A percentile compares a stretch with the other conserved stretches of the same genome.
These are phyloP conservation scores for Penicillium sp. DNA, from an alignment of 2,329 filamentous ascomycete genomes.

Conservation along the genomic window DNA sequence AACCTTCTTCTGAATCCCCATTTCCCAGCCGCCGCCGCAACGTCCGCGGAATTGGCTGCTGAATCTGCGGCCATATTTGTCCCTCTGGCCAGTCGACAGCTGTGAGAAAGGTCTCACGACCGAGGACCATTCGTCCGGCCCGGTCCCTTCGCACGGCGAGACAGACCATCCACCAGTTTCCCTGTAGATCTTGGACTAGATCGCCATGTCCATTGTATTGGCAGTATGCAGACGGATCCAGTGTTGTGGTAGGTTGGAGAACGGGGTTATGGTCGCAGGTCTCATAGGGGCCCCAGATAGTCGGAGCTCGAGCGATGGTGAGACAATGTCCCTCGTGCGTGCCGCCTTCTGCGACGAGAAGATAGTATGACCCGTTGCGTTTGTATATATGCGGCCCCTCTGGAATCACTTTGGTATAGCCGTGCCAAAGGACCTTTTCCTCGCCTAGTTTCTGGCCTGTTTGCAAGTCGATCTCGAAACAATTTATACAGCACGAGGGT, in stretches of 20 bases:
- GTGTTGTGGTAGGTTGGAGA: neutral
- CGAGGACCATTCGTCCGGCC: neutral
- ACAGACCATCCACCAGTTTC: slow-evolving; percentile 5
- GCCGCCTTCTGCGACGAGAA: neutral
- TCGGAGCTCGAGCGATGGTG: neutral
- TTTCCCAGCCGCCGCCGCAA: neutral
- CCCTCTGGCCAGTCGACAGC: neutral
- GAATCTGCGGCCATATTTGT: neutral
- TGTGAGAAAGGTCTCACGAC: neutral
- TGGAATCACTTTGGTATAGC: neutral
- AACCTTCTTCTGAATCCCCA: neutral
- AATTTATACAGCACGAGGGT: neutral
- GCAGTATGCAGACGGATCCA: neutral
- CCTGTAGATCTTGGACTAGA: neutral
- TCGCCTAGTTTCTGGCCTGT: neutral
- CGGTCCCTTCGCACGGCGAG: slow-evolving; percentile 2
- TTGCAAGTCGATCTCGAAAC: neutral
- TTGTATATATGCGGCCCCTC: slow-evolving; percentile 4
- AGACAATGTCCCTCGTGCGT: neutral
- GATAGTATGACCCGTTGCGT: neutral
- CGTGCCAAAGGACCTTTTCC: neutral
- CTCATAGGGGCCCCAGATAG: slow-evolving; percentile 1
- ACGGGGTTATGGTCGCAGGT: neutral
- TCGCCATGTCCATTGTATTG: slow-evolving; percentile 9
- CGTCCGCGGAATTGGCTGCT: slow-evolving; percentile 3